Conservation (phyloP, 495 filamentous ascomycete genomes). For the Penicillium bovifimosum region DNA sequence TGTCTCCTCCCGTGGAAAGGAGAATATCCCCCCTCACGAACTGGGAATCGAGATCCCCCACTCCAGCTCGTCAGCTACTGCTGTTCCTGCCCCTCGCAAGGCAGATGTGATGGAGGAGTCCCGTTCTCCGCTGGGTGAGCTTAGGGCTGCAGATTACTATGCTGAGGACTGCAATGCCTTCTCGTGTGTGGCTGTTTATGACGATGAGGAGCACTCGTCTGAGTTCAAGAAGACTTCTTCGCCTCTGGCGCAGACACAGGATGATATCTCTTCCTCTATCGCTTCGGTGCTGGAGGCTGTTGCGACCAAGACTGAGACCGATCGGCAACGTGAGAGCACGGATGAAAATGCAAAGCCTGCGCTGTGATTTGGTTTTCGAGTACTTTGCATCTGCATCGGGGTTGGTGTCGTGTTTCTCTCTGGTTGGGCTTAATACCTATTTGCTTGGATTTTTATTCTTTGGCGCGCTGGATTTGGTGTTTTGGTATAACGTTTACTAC, state of each 20-base stretch:
- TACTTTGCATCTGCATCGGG: constrained; percentile 18
- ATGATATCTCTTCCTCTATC: constrained; percentile 21
- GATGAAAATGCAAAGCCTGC: neutral
- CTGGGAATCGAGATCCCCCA: constrained; percentile 30
- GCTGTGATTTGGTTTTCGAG: neutral
- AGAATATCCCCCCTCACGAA: constrained; percentile 68
- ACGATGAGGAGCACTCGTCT: constrained; percentile 40
- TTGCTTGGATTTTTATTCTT: constrained; percentile 1
- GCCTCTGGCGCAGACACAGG: constrained; percentile 4
- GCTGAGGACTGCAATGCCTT: constrained; percentile 59
- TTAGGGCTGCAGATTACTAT: constrained; percentile 68
- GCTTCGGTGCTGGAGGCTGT: constrained; percentile 28
- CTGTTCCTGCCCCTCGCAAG: constrained; percentile 26
- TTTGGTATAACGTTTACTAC: constrained; percentile 8
- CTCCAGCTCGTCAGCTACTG: constrained; percentile 13
- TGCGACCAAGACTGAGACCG: constrained; percentile 40
- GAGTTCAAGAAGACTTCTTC: constrained; percentile 19
- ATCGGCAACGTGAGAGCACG: neutral
- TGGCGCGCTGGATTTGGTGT: constrained; percentile 1
- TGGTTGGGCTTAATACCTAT: constrained; percentile 5
- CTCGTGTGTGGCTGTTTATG: constrained; percentile 53
- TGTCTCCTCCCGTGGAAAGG: constrained; percentile 66
- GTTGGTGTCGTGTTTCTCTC: constrained; percentile 12
- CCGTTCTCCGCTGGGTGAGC: constrained; percentile 64
- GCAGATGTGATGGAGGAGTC: constrained; percentile 45